Base-by-base conservation (phyloP, 306 rosid species). In the Sicyos baderoa region DNA sequence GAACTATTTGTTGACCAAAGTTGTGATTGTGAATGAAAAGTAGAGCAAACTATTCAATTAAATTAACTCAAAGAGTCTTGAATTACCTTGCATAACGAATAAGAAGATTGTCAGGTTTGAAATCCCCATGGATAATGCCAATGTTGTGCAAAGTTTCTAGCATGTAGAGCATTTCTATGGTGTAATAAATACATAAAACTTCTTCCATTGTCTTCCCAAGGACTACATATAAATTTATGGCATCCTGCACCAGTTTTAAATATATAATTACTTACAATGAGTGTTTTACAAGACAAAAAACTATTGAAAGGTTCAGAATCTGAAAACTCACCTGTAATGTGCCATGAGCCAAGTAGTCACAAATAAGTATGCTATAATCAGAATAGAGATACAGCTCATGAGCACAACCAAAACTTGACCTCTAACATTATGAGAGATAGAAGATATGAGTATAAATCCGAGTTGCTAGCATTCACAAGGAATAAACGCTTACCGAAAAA, bases 51-150 rank as follows among this genome's bases (percentile, higher is more conserved):
- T 21, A 45, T 66, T 7, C 22, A 27, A 66, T 22, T 19, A 66
- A 57, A 66, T 45, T 51, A 54, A 54, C 60, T 54, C 45, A n/a
- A n/a, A n/a, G n/a, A n/a, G n/a, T n/a, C n/a, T n/a, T n/a, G n/a
- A n/a, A n/a, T n/a, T n/a, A 89, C 97, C 91, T 84, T 62, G 97
- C 82, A 82, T 93, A 93, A 53, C 97, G 89, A 81, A 93, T 79
- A 25, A 93, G 91, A 79, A 93, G 78, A 84, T 93, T 93, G 75
- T 93, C 98, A 45, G 98, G 97, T 86, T 93, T 93, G 84, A 93
- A 89, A 88, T 93, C 98, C 35, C 98, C 91, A 81, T 89, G 98
- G 80, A 93, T 82, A 79, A 93, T 82, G 78, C 88, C 91, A 77
- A 75, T 88, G 55, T 76, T 84, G 74, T 88, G 97, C 81, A 93